A percentile compares a stretch with the other conserved stretches of the same genome.
Conservation (phyloP, 805 yeast genomes). For the Diddensiella transvaalensis region DNA sequence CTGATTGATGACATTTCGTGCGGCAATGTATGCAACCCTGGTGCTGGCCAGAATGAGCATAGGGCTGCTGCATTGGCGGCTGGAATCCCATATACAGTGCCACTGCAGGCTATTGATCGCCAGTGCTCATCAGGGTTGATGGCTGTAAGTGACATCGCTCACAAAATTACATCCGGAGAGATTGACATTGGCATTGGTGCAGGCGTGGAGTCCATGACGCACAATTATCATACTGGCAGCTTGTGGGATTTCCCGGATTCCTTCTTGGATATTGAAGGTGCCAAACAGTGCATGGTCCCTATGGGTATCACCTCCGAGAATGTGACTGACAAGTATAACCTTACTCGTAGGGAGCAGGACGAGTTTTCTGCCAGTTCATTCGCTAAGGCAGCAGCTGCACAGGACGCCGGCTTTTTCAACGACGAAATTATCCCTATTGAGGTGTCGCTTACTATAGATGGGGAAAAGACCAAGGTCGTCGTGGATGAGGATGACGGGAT, state of each 20-base stretch:
- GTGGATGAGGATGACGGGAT: conserved; percentile 86
- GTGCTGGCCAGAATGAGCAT: conserved; percentile 94
- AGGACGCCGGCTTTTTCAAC: conserved; percentile 66
- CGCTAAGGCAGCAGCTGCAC: conserved; percentile 77
- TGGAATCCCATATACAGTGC: conserved; percentile 77
- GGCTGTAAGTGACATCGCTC: conserved; percentile 86
- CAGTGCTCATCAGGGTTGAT: conserved; percentile 94
- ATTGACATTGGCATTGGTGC: conserved; percentile 87
- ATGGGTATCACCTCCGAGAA: conserved; percentile 97
- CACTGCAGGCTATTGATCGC: conserved; percentile 82
- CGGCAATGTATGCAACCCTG: conserved; percentile 88
- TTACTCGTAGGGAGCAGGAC: conserved; percentile 75
- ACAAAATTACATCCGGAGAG: conserved; percentile 82
- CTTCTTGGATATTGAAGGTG: conserved; percentile 40
- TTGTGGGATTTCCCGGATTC: conserved; percentile 57
- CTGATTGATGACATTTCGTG: conserved; percentile 80
- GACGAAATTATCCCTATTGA: conserved; percentile 85
- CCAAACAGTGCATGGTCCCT: conserved; percentile 81
- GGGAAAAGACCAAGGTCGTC: conserved; percentile 48
- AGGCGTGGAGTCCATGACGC: conserved; percentile 95
- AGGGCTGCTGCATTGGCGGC: conserved; percentile 90
- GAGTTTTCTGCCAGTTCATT: conserved; percentile 84
- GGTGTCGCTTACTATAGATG: conserved; percentile 53
- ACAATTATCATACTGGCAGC: conserved; percentile 78
- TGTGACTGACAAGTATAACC: conserved; percentile 62